Percentiles rank a stretch among this genome's conserved stretches.
Conservation (phyloP, 768 basidiomycete genomes). For the Lactifluus piperatus region DNA sequence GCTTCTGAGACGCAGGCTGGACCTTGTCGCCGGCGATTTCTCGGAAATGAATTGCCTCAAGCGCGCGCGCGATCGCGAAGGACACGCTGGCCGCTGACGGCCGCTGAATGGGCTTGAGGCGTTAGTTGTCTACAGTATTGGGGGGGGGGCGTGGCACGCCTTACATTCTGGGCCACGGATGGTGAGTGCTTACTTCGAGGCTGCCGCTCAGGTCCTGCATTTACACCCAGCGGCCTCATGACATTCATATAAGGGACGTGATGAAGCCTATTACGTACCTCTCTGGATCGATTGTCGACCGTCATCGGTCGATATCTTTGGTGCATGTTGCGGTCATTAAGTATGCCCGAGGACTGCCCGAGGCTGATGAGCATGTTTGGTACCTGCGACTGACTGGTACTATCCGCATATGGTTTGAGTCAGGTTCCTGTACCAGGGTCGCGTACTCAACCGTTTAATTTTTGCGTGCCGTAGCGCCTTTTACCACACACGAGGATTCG, state of each 20-base stretch:
- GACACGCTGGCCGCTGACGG: slow-evolving; percentile 45
- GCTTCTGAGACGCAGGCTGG: too few species aligned
- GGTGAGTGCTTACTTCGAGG: too few species aligned
- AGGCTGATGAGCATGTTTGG: background rate
- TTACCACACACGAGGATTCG: slow-evolving; percentile 49
- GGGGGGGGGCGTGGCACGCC: too few species aligned
- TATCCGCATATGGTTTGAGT: slow-evolving; percentile 24
- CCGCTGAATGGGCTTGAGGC: too few species aligned
- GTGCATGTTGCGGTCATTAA: slow-evolving; percentile 13
- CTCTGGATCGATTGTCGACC: slow-evolving; percentile 47
- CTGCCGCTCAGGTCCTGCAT: too few species aligned
- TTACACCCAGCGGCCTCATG: background rate
- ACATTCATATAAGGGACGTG: slow-evolving; percentile 35
- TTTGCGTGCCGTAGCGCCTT: slow-evolving; percentile 46
- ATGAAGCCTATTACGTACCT: slow-evolving; percentile 67
- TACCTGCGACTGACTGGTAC: too few species aligned
- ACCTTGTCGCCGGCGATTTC: slow-evolving; percentile 35
- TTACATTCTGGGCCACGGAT: too few species aligned
- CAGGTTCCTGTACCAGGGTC: slow-evolving; percentile 57
- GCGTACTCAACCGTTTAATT: slow-evolving; percentile 49
- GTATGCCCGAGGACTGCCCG: background rate
- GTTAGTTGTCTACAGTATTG: too few species aligned
- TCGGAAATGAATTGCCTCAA: slow-evolving; percentile 46
- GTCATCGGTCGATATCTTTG: slow-evolving; percentile 57
- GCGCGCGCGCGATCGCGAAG: slow-evolving; percentile 44